phyloP scores from a whole-genome alignment of 306 rosid genomes.

The Datisca glomerata region DNA sequence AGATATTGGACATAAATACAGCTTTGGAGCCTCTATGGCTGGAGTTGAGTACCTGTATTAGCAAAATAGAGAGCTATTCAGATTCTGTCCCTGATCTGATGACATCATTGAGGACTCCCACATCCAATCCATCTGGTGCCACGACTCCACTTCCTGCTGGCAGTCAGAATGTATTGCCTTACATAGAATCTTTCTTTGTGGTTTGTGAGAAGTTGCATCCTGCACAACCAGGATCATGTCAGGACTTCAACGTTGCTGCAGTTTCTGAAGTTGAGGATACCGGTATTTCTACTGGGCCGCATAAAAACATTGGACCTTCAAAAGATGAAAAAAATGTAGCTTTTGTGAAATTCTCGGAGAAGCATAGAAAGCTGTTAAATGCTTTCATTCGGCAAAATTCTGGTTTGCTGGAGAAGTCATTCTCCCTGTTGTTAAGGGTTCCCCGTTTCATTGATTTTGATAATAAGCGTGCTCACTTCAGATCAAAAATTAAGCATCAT shows the following conservation, averaged over 20 bases:
- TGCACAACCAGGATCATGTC: constrained; percentile 53
- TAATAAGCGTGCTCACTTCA: constrained; percentile 85
- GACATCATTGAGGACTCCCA: constrained; percentile 36
- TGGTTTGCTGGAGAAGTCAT: constrained; percentile 86
- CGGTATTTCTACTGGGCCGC: constrained; percentile 44
- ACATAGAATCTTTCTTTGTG: constrained; percentile 90
- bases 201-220: constrained; percentile 94
- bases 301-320: constrained; percentile 35
- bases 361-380: constrained; percentile 84
- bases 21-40: constrained; percentile 91
- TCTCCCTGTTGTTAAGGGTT: constrained; percentile 81
- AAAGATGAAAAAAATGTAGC: constrained; percentile 80
- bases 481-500: constrained; percentile 91
- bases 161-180: constrained; percentile 83
- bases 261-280: constrained; percentile 71
- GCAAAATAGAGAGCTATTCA: constrained; percentile 79
- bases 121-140: constrained; percentile 59
- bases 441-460: constrained; percentile 92
- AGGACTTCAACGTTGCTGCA: constrained; percentile 39
- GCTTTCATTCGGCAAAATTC: constrained; percentile 95
- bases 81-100: constrained; percentile 51
- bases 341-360: constrained; percentile 84
- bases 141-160: constrained; percentile 83
- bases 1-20: constrained; percentile 61
- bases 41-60: constrained; percentile 82